Base-by-base conservation (phyloP, 73 alveolate genomes). In the Diophrys sp. region DNA sequence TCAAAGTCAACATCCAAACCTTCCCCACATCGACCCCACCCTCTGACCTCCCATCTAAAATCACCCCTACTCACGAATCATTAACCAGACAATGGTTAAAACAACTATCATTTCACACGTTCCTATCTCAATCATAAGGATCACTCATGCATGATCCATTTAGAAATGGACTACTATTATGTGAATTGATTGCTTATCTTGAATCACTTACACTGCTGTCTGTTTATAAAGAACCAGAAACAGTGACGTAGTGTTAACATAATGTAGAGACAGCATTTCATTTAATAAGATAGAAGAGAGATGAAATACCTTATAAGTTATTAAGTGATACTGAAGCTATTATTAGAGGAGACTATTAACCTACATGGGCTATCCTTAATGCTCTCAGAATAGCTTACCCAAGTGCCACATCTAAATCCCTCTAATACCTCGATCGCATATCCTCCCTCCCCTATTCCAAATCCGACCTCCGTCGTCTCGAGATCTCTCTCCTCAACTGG, bases 311-410 rank as follows among this genome's bases (percentile, higher is more conserved):
- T 23, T 70, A 77, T 26, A n/a, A 74, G 0, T 70, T 88, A 14
- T 55, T 84, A 23, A 8, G 62, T 32, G 75, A 83, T 33, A 1
- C 77, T 55, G 90, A 88, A 28, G 53, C 68, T 27, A 33, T 88
- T 0, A 33, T 88, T 32, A 82, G 73, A 67, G 80, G 92, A 33
- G 95, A 88, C 70, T 79, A 30, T 27, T 74, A 85, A 25, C 67
- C 85, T 14, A 68, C 84, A 14, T 88, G 89, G 82, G 89, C 85
- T 23, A 80, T 88, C 25, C 91, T 88, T 24, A 84, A 82, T 83
- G 68, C 73, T 32, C 54, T 88, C 18, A 78, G 66, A 79, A 73
- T 30, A 0, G 53, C 78, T 2, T 88, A 88, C 73, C 95, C 95
- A 0, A 77, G 73, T 57, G 82, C 72, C 0, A 23, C 23, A 23